Evolutionary conservation across 352 stramenopile species (phyloP), one percentile per base, ranked within the genome.

Genomic region (Thalassiosira ordinaria): DNA sequence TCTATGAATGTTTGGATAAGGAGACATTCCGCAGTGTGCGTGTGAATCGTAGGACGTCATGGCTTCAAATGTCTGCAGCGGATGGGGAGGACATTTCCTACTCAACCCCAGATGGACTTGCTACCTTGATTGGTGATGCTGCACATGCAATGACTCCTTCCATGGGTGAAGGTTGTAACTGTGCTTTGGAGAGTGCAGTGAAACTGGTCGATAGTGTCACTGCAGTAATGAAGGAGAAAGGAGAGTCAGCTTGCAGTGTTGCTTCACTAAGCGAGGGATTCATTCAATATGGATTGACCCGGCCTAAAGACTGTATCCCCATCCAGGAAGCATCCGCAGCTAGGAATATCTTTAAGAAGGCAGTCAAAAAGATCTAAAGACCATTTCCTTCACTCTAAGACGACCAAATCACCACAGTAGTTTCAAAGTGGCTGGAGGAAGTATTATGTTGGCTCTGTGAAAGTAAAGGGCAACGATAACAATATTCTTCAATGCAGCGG

Each of bases 81-180:
- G 39, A 67, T 24, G 61, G 24, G 6, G 39, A 55, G 3, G 29
- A 59, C 0, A n/a, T 56, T 37, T 33, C 49, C 1, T 79, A 68
- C 46, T 61, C 61, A 8, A 74, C 71, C 26, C 6, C 27, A 39
- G 71, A 74, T 59, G 71, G 71, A n/a, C 22, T n/a, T 2, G 51
- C 51, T 13, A 31, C 63, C 9, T 44, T 82, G 6, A 66, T 82
- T 33, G 74, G 74, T 8, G 74, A 82, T 61, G 47, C 74, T 18
- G 56, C 57, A 14, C 74, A 82, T 46, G 35, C 65, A 9, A 72
- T 76, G 44, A 82, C 74, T n/a, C 56, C 74, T 2, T 61, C 56
- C 14, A 60, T 82, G 55, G 74, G 74, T 0, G 64, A 82, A 53
- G 66, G 74, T 5, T 77, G 64, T 46, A 82, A 82, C 22, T 61